Evolutionary conservation across 192 early-diverging fungal genomes (phyloP).

Genomic region (Pilobolus umbonatus): DNA sequence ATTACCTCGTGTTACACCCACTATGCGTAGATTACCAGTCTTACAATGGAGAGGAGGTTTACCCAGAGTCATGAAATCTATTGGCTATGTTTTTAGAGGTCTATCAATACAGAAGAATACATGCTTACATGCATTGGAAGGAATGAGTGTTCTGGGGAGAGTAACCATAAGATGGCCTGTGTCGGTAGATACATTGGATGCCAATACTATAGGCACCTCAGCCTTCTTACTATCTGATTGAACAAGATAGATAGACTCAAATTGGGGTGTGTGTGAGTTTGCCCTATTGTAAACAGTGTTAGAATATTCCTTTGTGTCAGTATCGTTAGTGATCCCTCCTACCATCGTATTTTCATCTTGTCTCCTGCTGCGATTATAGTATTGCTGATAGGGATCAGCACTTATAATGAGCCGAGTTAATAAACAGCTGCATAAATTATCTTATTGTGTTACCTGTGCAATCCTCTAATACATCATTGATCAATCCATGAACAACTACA

Average conservation of each 20-base stretch:
- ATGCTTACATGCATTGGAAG: slow-evolving; percentile 9
- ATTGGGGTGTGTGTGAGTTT: neutral
- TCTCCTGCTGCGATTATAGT: slow-evolving; percentile 8
- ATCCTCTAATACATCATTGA: slow-evolving; percentile 7
- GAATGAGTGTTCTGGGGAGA: neutral
- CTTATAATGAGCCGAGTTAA: neutral
- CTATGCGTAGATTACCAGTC: slow-evolving; percentile 13
- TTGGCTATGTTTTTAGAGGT: neutral
- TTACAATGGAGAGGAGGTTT: slow-evolving; percentile 5
- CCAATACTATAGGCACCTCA: neutral
- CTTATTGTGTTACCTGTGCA: neutral
- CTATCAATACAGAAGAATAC: neutral
- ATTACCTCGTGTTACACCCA: no score
- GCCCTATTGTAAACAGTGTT: slow-evolving; percentile 4
- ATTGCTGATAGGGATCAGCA: slow-evolving; percentile 8
- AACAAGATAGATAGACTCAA: slow-evolving; percentile 7
- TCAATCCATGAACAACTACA: neutral
- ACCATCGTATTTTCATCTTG: slow-evolving; percentile 12
- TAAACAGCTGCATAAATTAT: neutral
- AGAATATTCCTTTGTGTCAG: no score
- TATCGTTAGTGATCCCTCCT: no score
- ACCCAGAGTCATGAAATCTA: slow-evolving; percentile 11
- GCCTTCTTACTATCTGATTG: slow-evolving; percentile 1
- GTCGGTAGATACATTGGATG: neutral
- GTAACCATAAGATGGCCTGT: neutral